Evolutionary conservation across 495 filamentous ascomycete species (phyloP), one percentile per base, ranked within the genome.

Genomic region (Penicillium steckii): DNA sequence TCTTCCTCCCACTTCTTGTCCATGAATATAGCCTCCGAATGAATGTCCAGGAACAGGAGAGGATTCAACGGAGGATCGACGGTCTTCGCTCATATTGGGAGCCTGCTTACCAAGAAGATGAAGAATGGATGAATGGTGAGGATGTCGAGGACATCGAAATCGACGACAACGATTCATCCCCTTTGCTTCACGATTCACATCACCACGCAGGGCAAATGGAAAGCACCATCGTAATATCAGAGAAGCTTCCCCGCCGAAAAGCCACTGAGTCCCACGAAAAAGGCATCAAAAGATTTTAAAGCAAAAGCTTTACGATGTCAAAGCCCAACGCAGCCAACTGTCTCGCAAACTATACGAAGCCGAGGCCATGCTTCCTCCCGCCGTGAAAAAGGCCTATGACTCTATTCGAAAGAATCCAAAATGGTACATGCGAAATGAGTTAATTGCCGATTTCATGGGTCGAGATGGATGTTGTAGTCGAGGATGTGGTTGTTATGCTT

Each of bases 361-460:
- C n/a, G 32, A 35, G n/a, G 17, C 32, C 32, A 35, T 35, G 32
- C 13, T 35, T 35, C 32, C 32, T 15, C 13, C 15, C 32, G 7
- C n/a, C 4, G 17, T 35, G 2, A 35, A 18, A 8, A 1, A 17
- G 32, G 7, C 0, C n/a, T 35, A 35, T n/a, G 32, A 35, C 12
- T 35, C 10, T 15, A 35, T 35, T 35, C n/a, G 32, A n/a, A 35
- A 35, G 17, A 15, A 35, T 17, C 32, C 32, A 12, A 35, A 35
- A 35, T 48, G 46, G 46, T 40, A 26, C 21, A 48, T 40, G 46
- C 46, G 46, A 32, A 38, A 48, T 17, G 46, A 48, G 23, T 23
- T 48, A 23, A 32, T 48, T n/a, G 8, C 12, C 15, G 46, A 48
- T 4, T 48, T 30, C 17, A 32, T 23, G n/a, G 22, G 21, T 13